A percentile compares a stretch with the other conserved stretches of the same genome.
Evolutionary conservation across 108 stramenopile species (phyloP).

Genomic region (Cyclotella baltica): DNA sequence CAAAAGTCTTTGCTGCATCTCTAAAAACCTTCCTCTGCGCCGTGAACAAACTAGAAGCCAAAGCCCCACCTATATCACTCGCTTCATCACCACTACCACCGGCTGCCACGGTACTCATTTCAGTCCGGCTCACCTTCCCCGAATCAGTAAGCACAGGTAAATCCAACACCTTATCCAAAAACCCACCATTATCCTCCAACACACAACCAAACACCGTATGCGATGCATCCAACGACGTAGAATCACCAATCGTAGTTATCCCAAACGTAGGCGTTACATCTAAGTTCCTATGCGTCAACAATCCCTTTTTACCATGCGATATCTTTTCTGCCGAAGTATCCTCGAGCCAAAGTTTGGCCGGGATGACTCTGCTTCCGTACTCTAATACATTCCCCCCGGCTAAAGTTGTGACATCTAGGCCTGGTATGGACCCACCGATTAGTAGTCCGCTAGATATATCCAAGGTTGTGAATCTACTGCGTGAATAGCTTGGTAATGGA

Average conservation of each 20-base stretch:
- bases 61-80: conserved; percentile 34
- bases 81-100: not conserved
- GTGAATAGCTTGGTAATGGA: conserved; percentile 73
- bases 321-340: conserved; percentile 16
- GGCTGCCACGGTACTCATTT: conserved; percentile 3
- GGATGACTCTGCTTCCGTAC: conserved; percentile 73
- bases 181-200: conserved; percentile 60
- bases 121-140: conserved; percentile 49
- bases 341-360: conserved; percentile 84
- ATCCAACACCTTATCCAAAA: conserved; percentile 67
- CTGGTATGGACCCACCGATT: conserved; percentile 75
- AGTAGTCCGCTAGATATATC: conserved; percentile 78
- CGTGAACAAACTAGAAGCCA: conserved; percentile 75
- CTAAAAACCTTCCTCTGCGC: conserved; percentile 83
- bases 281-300: conserved; percentile 79
- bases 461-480: conserved; percentile 60
- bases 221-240: conserved; percentile 66
- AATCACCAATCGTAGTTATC: conserved; percentile 71
- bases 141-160: conserved; percentile 57
- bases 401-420: conserved; percentile 67
- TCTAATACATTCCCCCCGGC: conserved; percentile 66
- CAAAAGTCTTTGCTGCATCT: conserved; percentile 80
- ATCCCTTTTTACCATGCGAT: conserved; percentile 66
- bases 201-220: conserved; percentile 86
- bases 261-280: conserved; percentile 80